Evolutionary conservation across 2,329 filamentous ascomycete species (phyloP).

Genomic region (Phaeosphaeria sp.): DNA sequence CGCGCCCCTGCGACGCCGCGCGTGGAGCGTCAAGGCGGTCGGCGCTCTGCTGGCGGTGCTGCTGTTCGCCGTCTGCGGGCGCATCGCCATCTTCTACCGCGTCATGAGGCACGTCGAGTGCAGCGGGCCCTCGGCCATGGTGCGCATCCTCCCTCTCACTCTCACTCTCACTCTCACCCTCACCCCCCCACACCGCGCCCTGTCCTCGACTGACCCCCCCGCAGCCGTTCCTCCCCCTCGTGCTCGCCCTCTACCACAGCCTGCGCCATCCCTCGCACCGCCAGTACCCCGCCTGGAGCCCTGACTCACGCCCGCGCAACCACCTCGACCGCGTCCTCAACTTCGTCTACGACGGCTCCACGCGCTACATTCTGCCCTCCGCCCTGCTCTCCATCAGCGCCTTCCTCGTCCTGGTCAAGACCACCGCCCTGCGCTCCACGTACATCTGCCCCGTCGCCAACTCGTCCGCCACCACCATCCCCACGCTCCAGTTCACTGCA

Average conservation of each 20-base stretch:
- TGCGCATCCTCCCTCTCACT: too few relatives aligned
- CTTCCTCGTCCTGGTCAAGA: constrained; percentile 38
- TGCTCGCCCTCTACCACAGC: constrained; percentile 40
- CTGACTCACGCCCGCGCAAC: constrained; percentile 27
- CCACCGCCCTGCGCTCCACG: constrained; percentile 36
- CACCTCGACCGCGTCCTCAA: constrained; percentile 32
- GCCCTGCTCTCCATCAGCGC: constrained; percentile 38
- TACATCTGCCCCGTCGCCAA: constrained; percentile 41
- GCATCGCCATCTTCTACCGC: constrained; percentile 39
- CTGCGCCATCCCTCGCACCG: constrained; percentile 32
- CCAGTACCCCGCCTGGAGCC: constrained; percentile 37
- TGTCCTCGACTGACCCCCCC: constrained; percentile 20
- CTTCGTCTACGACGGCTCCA: constrained; percentile 35
- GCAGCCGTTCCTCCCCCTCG: constrained; percentile 41
- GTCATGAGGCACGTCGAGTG: constrained; percentile 42
- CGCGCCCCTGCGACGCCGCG: constrained; percentile 15
- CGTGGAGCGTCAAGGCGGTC: constrained; percentile 28
- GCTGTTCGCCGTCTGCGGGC: constrained; percentile 38
- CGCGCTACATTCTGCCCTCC: constrained; percentile 42
- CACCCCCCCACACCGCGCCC: background rate
- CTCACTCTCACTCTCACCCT: too few relatives aligned
- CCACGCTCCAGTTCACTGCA: constrained; percentile 37
- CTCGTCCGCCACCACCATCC: constrained; percentile 30
- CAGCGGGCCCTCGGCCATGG: constrained; percentile 34
- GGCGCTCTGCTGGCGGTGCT: constrained; percentile 34